These are phyloP conservation scores for Pulveroboletus frians DNA, from an alignment of 768 basidiomycete genomes.

Conservation along the genomic window DNA sequence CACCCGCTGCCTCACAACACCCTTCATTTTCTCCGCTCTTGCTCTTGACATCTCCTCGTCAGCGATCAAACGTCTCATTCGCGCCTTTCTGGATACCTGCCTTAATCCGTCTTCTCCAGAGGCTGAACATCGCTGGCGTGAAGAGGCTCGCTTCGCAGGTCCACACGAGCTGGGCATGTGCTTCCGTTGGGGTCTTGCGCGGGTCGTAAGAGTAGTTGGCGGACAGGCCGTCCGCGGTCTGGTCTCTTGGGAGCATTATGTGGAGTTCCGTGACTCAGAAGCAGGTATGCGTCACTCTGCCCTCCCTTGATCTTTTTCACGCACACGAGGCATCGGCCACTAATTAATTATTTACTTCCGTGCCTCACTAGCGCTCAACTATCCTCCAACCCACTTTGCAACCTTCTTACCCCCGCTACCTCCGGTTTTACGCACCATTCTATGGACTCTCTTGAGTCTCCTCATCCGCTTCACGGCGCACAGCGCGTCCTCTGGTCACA, in stretches of 20 bases:
- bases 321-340: slow-evolving; percentile 17
- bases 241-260: slow-evolving; percentile 79
- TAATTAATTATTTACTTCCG: slow-evolving; percentile 19
- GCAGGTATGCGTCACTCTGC: slow-evolving; percentile 49
- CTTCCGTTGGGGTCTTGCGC: slow-evolving; percentile 85
- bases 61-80: slow-evolving; percentile 72
- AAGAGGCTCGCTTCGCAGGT: slow-evolving; percentile 79
- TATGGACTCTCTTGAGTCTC: slow-evolving; percentile 72
- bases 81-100: slow-evolving; percentile 73
- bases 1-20: slow-evolving; percentile 74
- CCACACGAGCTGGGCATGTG: slow-evolving; percentile 89
- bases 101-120: slow-evolving; percentile 28
- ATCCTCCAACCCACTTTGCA: slow-evolving; percentile 68
- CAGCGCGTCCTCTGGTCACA: slow-evolving; percentile 80
- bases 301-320: slow-evolving; percentile 19
- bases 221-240: slow-evolving; percentile 78
- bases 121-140: slow-evolving; percentile 58
- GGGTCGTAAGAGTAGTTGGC: slow-evolving; percentile 65
- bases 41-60: slow-evolving; percentile 79
- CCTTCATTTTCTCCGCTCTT: slow-evolving; percentile 85
- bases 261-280: slow-evolving; percentile 78
- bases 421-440: slow-evolving; percentile 51
- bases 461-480: slow-evolving; percentile 80
- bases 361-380: slow-evolving; percentile 44
- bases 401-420: slow-evolving; percentile 56